These are phyloP conservation scores for Lanmaoa pseudosensibilis DNA, from an alignment of 768 basidiomycete genomes.

Conservation along the genomic window DNA sequence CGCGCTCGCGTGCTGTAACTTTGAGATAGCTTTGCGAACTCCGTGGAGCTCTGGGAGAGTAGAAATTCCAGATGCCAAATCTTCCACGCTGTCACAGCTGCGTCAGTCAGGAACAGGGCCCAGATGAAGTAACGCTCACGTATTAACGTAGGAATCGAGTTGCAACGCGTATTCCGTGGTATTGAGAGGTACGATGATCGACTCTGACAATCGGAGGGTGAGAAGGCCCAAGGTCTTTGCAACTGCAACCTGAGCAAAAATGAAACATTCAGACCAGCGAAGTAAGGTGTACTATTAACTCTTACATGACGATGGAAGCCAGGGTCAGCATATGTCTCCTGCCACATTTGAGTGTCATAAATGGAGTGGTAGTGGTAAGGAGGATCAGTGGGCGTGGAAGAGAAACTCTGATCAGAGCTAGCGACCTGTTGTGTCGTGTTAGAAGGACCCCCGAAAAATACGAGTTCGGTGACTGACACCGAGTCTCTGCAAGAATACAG, in stretches of 20 bases:
- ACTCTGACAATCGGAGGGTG: slow-evolving; percentile 56
- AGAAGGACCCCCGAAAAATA: not conserved
- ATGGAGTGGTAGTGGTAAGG: slow-evolving; percentile 75
- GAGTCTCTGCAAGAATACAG: slow-evolving; percentile 82
- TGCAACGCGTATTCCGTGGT: slow-evolving; percentile 73
- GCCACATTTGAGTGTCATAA: slow-evolving; percentile 71
- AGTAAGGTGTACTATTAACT: slow-evolving; percentile 3
- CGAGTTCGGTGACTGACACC: slow-evolving; percentile 44
- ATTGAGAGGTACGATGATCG: slow-evolving; percentile 67
- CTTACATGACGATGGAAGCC: slow-evolving; percentile 71
- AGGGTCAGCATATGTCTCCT: slow-evolving; percentile 72
- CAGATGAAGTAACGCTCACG: slow-evolving; percentile 42
- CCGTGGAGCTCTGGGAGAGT: slow-evolving; percentile 37
- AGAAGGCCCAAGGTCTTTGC: slow-evolving; percentile 65
- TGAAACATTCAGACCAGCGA: not conserved
- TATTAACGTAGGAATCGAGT: slow-evolving; percentile 56
- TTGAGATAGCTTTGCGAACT: slow-evolving; percentile 46
- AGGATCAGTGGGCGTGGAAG: slow-evolving; percentile 45
- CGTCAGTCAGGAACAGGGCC: slow-evolving; percentile 20
- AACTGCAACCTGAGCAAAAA: slow-evolving; percentile 51
- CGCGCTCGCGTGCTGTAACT: slow-evolving; percentile 50
- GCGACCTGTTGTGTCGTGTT: slow-evolving; percentile 27
- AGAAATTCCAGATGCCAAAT: slow-evolving; percentile 31
- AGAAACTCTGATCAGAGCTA: slow-evolving; percentile 34
- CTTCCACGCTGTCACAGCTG: slow-evolving; percentile 50